Evolutionary conservation across 2,329 filamentous ascomycete genomes (phyloP).

Genomic region (Scopulariopsis brevicaulis): DNA sequence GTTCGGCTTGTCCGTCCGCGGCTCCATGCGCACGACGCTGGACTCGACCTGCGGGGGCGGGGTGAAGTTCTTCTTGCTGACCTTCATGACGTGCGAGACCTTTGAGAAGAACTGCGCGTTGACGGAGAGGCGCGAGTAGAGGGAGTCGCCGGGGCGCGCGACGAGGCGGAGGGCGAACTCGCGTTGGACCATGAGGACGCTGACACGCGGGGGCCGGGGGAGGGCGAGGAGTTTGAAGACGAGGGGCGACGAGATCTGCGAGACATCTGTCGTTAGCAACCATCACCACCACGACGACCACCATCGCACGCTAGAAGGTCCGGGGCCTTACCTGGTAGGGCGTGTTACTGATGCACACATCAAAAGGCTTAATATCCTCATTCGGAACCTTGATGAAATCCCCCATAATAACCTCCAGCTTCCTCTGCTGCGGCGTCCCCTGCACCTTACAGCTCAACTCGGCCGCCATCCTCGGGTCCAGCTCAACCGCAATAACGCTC

Average conservation of each 20-base stretch:
- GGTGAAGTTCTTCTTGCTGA: constrained; percentile 92
- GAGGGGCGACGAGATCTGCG: constrained; percentile 74
- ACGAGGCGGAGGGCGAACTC: constrained; percentile 89
- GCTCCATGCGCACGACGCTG: constrained; percentile 80
- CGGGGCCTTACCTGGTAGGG: constrained; percentile 46
- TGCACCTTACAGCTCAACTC: constrained; percentile 92
- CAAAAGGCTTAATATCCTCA: constrained; percentile 55
- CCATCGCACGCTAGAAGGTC: neutral
- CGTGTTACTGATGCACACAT: constrained; percentile 65
- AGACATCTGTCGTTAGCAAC: constrained; percentile 8
- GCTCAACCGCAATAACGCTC: constrained; percentile 72
- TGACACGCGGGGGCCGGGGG: constrained; percentile 68
- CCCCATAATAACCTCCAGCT: constrained; percentile 78
- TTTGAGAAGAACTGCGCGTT: constrained; percentile 83
- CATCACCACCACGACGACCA: neutral
- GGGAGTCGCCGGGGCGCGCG: constrained; percentile 74
- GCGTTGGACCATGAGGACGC: constrained; percentile 92
- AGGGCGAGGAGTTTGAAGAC: constrained; percentile 84
- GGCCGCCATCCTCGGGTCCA: constrained; percentile 93
- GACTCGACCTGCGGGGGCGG: constrained; percentile 89
- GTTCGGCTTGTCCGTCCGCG: constrained; percentile 68
- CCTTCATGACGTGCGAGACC: constrained; percentile 71
- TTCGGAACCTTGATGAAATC: constrained; percentile 77
- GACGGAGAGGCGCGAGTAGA: constrained; percentile 84
- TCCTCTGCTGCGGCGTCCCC: constrained; percentile 72